These are phyloP conservation scores for Aspergillus sojae DNA, from an alignment of 2,329 filamentous ascomycete genomes.

Conservation along the genomic window DNA sequence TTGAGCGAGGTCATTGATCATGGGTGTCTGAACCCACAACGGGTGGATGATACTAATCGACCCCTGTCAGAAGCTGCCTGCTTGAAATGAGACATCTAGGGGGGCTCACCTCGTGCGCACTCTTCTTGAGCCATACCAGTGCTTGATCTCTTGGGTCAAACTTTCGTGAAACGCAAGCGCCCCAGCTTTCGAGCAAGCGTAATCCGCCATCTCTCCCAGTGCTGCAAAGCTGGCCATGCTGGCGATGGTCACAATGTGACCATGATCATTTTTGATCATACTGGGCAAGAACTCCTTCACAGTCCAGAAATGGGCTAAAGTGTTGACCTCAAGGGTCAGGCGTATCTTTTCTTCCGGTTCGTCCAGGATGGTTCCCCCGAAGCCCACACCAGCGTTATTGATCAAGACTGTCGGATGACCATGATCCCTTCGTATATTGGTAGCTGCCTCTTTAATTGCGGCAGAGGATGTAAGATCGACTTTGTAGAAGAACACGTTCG, in stretches of 20 bases:
- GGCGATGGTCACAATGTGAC: slow-evolving; percentile 60
- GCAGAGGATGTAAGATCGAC: slow-evolving; percentile 39
- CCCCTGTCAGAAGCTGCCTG: slow-evolving; percentile 12
- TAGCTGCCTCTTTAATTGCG: slow-evolving; percentile 35
- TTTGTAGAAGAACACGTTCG: slow-evolving; percentile 40
- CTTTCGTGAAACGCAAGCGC: slow-evolving; percentile 58
- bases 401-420: slow-evolving; percentile 52
- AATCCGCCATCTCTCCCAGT: slow-evolving; percentile 54
- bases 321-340: slow-evolving; percentile 56
- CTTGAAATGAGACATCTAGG: slow-evolving; percentile 17
- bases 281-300: slow-evolving; percentile 55
- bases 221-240: slow-evolving; percentile 55
- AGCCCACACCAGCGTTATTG: slow-evolving; percentile 55
- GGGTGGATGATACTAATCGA: slow-evolving; percentile 25
- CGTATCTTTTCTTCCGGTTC: slow-evolving; percentile 48
- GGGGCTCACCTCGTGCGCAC: slow-evolving; percentile 39
- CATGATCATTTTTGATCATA: slow-evolving; percentile 55
- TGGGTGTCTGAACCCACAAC: slow-evolving; percentile 53
- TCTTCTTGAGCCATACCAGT: slow-evolving; percentile 38
- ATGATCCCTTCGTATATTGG: slow-evolving; percentile 41
- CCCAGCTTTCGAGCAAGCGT: slow-evolving; percentile 55
- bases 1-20: slow-evolving; percentile 43
- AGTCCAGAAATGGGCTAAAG: slow-evolving; percentile 53
- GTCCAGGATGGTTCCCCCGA: slow-evolving; percentile 50
- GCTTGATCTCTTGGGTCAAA: slow-evolving; percentile 39